phyloP scores from a whole-genome alignment of 108 stramenopile species.

The Nitzschia palea region DNA sequence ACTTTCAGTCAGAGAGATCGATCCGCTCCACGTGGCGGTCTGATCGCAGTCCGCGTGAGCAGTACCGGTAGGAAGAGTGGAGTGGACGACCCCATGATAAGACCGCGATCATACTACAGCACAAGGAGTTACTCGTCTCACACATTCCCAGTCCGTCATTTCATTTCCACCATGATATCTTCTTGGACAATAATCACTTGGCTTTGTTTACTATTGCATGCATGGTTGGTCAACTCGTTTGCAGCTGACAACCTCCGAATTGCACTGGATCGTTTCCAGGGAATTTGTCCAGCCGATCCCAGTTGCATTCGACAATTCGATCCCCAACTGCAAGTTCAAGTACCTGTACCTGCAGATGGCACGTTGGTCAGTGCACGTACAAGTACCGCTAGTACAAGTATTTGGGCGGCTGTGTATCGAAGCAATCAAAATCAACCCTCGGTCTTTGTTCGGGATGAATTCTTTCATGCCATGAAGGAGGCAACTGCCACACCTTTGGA shows the following conservation, averaged over 20 bases:
- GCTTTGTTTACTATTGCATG: no score
- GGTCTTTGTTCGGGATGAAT: slow-evolving; percentile 75
- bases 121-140: no score
- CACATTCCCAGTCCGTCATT: no score
- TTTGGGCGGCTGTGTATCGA: slow-evolving; percentile 82
- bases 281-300: slow-evolving; percentile 55
- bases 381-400: background rate
- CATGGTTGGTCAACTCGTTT: no score
- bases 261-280: slow-evolving; percentile 57
- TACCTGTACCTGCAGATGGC: slow-evolving; percentile 2
- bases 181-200: no score
- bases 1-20: no score
- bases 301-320: slow-evolving; percentile 52
- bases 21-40: no score
- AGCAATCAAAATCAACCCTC: slow-evolving; percentile 77
- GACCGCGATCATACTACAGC: no score
- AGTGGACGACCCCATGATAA: no score
- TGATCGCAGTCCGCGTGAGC: no score
- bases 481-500: slow-evolving; percentile 22
- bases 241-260: background rate
- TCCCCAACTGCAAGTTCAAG: slow-evolving; percentile 34
- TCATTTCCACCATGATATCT: no score
- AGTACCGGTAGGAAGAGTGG: no score
- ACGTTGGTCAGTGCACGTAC: background rate
- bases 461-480: slow-evolving; percentile 70